These are phyloP conservation scores for Colletotrichum nymphaeae DNA, from an alignment of 2,329 filamentous ascomycete species.

Conservation along the genomic window DNA sequence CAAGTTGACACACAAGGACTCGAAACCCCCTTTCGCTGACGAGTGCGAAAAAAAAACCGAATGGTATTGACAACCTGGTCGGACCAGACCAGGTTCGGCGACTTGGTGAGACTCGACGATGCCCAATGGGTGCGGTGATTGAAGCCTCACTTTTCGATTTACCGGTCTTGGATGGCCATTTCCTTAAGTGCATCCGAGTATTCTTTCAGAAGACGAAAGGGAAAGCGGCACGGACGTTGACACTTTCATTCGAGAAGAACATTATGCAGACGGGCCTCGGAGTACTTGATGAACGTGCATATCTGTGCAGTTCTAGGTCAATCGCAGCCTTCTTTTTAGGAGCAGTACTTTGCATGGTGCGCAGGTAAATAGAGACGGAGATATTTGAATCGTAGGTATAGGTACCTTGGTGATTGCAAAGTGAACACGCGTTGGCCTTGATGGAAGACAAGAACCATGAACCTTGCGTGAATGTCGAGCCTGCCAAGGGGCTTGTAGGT, in stretches of 20 bases:
- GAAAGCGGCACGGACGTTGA: conserved; percentile 3
- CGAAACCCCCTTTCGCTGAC: conserved; percentile 11
- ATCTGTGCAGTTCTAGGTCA: not conserved
- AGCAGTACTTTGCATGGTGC: not conserved
- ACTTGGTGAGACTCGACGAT: conserved; percentile 27
- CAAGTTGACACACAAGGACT: conserved; percentile 13
- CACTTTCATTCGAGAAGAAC: conserved; percentile 7
- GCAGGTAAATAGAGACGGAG: not conserved
- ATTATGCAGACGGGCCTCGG: conserved; percentile 4
- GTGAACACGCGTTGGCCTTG: conserved; percentile 17
- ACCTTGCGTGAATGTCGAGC: conserved; percentile 12
- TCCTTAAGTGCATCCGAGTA: conserved; percentile 2
- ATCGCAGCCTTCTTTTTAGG: not conserved
- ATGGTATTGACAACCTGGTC: not conserved
- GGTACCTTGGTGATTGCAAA: conserved; percentile 7
- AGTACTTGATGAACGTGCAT: not conserved
- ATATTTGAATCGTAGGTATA: conserved; percentile 4
- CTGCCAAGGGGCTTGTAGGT: conserved; percentile 13
- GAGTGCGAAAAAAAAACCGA: not conserved
- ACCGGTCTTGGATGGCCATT: not conserved
- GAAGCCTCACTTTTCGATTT: conserved; percentile 33
- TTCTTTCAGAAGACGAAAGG: conserved; percentile 3
- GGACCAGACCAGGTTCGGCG: conserved; percentile 21
- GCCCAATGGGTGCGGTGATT: conserved; percentile 25
- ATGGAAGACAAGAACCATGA: conserved; percentile 20